Percentiles rank a stretch among this genome's conserved stretches.
Evolutionary conservation across 305 asterid genomes (phyloP).

Genomic region (Fraxinus xanthoxyloides): DNA sequence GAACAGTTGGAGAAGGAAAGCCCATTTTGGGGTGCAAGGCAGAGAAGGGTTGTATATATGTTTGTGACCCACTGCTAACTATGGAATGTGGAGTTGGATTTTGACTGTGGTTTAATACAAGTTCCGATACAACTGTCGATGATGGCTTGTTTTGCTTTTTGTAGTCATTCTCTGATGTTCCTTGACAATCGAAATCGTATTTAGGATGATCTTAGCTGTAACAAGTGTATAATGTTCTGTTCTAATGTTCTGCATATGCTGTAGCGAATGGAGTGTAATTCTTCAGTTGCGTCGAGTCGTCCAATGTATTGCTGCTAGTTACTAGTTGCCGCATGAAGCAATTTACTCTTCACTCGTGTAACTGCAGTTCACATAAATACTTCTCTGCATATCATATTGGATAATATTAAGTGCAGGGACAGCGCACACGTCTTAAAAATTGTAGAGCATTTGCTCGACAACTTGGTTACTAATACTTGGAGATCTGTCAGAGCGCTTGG

Average conservation of each 20-base stretch:
- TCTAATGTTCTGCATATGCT: neutral
- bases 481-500: neutral
- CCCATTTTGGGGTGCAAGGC: neutral
- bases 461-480: neutral
- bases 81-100: constrained; percentile 13
- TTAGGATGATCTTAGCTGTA: neutral
- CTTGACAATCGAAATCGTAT: neutral
- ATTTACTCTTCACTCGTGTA: neutral
- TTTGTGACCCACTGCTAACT: neutral
- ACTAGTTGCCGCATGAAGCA: neutral
- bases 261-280: neutral
- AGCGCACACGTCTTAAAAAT: neutral
- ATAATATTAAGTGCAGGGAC: neutral
- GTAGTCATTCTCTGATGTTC: neutral
- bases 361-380: neutral
- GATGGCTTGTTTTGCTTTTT: constrained; percentile 32
- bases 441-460: no score
- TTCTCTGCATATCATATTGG: neutral
- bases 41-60: constrained; percentile 14
- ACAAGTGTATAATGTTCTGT: neutral
- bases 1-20: neutral
- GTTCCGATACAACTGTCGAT: neutral
- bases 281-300: neutral
- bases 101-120: constrained; percentile 6
- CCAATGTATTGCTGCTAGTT: neutral